Evolutionary conservation across 2,329 filamentous ascomycete genomes (phyloP).

Genomic region (Cercospora brassicicola): DNA sequence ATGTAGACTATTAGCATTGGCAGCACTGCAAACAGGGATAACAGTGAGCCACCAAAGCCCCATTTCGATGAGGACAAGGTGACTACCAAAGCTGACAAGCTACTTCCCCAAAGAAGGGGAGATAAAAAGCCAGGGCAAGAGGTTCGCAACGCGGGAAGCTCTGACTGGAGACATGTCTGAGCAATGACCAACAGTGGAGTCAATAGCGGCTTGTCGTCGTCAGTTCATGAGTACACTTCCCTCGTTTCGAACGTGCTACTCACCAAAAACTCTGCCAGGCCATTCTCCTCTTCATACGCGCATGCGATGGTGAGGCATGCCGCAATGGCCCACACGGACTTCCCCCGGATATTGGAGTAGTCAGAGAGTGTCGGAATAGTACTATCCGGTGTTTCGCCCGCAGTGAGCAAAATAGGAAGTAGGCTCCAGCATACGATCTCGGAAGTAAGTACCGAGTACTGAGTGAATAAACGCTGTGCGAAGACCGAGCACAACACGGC

Average conservation of each 20-base stretch:
- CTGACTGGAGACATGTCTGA: not conserved
- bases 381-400: not conserved
- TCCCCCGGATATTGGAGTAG: not conserved
- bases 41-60: not conserved
- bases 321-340: not conserved
- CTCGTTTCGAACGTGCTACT: not conserved
- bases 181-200: not conserved
- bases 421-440: not conserved
- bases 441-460: not conserved
- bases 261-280: constrained; percentile 2
- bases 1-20: not conserved
- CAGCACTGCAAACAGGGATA: not conserved
- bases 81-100: not conserved
- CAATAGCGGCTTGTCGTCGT: not conserved
- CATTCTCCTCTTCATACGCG: not conserved
- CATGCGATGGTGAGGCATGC: constrained; percentile 3
- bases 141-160: not conserved
- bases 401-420: not conserved
- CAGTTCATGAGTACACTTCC: not conserved
- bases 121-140: not conserved
- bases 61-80: not conserved
- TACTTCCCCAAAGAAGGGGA: not conserved
- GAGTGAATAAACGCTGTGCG: not conserved
- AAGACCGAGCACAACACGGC: not conserved
- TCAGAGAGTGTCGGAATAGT: not conserved